Evolutionary conservation across 805 yeast species (phyloP).

Genomic region (Sporopachydermia quercuum): DNA sequence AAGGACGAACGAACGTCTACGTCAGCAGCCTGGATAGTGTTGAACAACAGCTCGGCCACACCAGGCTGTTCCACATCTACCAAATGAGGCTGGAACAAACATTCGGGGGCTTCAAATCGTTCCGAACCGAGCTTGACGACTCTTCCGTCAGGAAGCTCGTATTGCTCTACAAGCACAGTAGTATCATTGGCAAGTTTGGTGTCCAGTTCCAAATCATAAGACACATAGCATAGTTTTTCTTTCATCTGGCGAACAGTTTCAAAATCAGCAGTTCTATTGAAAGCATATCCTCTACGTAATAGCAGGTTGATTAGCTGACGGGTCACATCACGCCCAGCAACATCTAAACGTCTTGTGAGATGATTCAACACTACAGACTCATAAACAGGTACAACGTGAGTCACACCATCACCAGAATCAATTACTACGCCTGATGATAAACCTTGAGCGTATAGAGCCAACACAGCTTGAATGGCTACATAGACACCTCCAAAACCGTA

Average conservation of each 20-base stretch:
- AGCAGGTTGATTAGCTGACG: constrained; percentile 81
- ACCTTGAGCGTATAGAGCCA: constrained; percentile 95
- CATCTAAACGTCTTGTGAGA: constrained; percentile 80
- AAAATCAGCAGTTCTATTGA: constrained; percentile 96
- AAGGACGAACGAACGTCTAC: constrained; percentile 82
- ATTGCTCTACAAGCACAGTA: constrained; percentile 82
- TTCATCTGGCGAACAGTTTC: constrained; percentile 97
- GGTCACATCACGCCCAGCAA: constrained; percentile 98
- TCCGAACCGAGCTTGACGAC: constrained; percentile 88
- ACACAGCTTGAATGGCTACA: constrained; percentile 95
- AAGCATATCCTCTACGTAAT: constrained; percentile 93
- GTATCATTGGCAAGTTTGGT: constrained; percentile 80
- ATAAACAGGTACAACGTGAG: constrained; percentile 96
- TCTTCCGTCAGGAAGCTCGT: constrained; percentile 95
- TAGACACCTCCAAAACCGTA: constrained; percentile 86
- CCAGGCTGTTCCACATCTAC: constrained; percentile 97
- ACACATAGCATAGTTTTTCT: constrained; percentile 89
- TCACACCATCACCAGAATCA: constrained; percentile 97
- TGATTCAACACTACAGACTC: constrained; percentile 95
- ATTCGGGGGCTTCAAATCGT: constrained; percentile 93
- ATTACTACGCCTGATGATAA: constrained; percentile 94
- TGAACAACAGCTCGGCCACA: constrained; percentile 82
- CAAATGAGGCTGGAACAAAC: constrained; percentile 88
- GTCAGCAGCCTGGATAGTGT: constrained; percentile 89
- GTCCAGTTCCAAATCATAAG: constrained; percentile 87